Evolutionary conservation across 2,329 filamentous ascomycete species (phyloP), one percentile per base, ranked within the genome.

Genomic region (Exophiala spinifera): DNA sequence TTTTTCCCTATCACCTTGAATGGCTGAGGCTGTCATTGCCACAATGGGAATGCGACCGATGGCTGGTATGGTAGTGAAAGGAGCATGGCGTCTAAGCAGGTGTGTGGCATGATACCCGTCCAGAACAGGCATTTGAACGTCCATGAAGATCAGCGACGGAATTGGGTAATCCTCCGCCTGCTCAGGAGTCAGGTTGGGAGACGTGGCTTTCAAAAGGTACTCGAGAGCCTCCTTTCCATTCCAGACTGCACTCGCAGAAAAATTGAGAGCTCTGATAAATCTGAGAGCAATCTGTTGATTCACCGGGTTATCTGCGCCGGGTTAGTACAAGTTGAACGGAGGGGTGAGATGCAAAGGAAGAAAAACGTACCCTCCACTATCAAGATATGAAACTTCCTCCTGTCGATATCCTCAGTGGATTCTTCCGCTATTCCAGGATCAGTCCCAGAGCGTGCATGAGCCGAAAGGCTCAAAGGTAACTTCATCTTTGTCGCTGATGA

Each of bases 71-170:
- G 73, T 64, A 37, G 79, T 83, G 70, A 87, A 90, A 0, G 86
- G 84, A 1, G 78, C 66, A 61, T 88, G 82, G 51, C 87, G 84
- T 14, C 87, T 79, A 43, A 92, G 78, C 8, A 87, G 77, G 62
- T 89, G 86, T 0, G 88, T 91, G 39, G 87, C 87, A 53, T 82
- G 82, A 67, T 91, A 91, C 1, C 88, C 88, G 64, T 91, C 88
- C 58, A 89, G 82, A 36, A 90, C 81, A 21, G 84, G 82, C 83
- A 88, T 88, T 68, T 88, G 85, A 1, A 88, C 84, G 65, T 89
- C 86, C 86, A 89, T 89, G 36, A 91, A 73, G 50, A 92, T 89
- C 6, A 92, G 83, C 61, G 89, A 83, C 0, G 88, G 88, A 47
- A 82, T 82, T 10, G 73, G 71, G 42, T 79, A 74, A 25, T 75